Evolutionary conservation across 495 filamentous ascomycete genomes (phyloP), one percentile per base, ranked within the genome.

Genomic region (Talaromyces borbonicus): DNA sequence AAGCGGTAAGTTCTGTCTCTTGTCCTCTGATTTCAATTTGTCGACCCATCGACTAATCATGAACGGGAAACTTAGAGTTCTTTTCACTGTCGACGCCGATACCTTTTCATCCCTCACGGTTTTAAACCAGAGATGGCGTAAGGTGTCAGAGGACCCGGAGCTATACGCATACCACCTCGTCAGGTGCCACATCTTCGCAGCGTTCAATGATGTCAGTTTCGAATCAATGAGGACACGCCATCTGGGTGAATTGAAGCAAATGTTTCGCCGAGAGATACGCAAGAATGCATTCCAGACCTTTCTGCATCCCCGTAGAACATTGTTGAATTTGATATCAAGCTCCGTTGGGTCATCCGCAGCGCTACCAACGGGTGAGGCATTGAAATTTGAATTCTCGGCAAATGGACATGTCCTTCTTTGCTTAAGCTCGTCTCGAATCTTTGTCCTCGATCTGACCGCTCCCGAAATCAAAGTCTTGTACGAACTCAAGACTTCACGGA

Each of bases 391-490:
- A 46, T 79, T 87, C 47, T 90, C 87, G 12, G 78, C 83, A 6
- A 79, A 74, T 50, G 85, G 84, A 8, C 78, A 80, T 45, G 77
- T 80, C 58, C 61, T 90, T 9, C 70, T 93, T 7, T 87, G 85
- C 32, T 81, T 87, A 51, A 89, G 84, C 57, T 90, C 87, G n/a
- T 90, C 87, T 15, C 72, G 87, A 44, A 88, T 93, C 53, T 78
- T 87, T 49, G 78, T 90, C n/a, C 55, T 92, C 27, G 78, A 88
- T 56, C 69, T 85, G 2, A 66, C 74, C 8, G 66, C 65, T 3
- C 61, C 72, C 14, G 67, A 73, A 8, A 60, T 85, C 2, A 61
- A 60, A 6, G 82, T 93, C 5, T 79, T 74, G 54, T 71, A 87
- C 52, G 87, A 92, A 57, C 70, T 95, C 43, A 85, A 89, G 63